Evolutionary conservation across 75 land plant genomes (phyloP).

Genomic region (Sequoia sempervirens): DNA sequence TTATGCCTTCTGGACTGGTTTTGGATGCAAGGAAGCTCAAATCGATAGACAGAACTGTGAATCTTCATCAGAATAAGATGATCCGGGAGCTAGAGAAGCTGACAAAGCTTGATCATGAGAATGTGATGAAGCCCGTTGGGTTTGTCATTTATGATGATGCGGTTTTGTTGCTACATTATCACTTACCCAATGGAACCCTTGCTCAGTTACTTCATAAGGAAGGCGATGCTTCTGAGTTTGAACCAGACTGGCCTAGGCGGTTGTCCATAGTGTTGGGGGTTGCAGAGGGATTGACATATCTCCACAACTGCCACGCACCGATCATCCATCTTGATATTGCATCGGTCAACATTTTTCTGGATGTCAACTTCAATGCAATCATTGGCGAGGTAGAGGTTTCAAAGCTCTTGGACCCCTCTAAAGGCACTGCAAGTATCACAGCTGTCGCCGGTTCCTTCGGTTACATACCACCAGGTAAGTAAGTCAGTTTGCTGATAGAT

Average conservation of each 20-base stretch:
- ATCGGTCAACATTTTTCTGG: conserved; percentile 61
- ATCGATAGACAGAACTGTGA: conserved; percentile 55
- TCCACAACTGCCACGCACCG: conserved; percentile 58
- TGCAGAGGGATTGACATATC: conserved; percentile 78
- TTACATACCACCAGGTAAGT: conserved; percentile 90
- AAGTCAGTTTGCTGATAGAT: background rate
- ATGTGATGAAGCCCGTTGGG: conserved; percentile 68
- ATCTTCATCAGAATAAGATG: conserved; percentile 69
- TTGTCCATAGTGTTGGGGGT: conserved; percentile 68
- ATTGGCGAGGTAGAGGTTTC: conserved; percentile 83
- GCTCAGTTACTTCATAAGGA: conserved; percentile 58
- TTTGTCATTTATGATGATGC: conserved; percentile 67
- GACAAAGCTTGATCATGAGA: conserved; percentile 55
- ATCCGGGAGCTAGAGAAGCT: conserved; percentile 74
- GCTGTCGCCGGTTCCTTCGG: conserved; percentile 95
- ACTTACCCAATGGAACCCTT: conserved; percentile 66
- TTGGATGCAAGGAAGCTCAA: conserved; percentile 65
- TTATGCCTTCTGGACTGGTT: conserved; percentile 72
- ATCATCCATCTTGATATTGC: conserved; percentile 81
- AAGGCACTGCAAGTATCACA: conserved; percentile 82
- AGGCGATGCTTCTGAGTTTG: conserved; percentile 15
- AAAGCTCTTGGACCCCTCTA: conserved; percentile 74
- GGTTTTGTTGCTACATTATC: conserved; percentile 59
- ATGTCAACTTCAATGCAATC: conserved; percentile 56
- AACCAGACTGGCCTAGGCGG: conserved; percentile 63